Base-by-base conservation (phyloP, 2,329 filamentous ascomycete genomes). In the Gaeumannomyces tritici region DNA sequence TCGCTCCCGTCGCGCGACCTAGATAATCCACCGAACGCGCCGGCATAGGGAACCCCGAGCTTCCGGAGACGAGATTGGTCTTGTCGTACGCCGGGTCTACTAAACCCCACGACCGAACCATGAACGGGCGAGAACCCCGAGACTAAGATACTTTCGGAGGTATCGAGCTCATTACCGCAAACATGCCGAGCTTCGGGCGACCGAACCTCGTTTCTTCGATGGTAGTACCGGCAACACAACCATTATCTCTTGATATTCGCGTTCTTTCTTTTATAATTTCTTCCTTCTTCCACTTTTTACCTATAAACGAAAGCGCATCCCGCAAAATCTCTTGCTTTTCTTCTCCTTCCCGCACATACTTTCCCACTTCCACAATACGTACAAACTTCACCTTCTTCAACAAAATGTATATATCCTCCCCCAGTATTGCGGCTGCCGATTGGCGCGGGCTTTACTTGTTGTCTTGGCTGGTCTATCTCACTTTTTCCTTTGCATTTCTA, bases 1-100 rank as follows among this genome's bases (percentile, higher is more conserved):
- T 61, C 78, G 80, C 62, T 76, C 76, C 62, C 74, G 77, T 61
- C 73, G 69, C 51, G 29, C 51, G 21, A 55, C 60, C 24, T 59
- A 29, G 42, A 51, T 6, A n/a, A 13, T 35, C 12, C 4, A 13
- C 35, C 3, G 15, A 4, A 42, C 1, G 1, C 15, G 3, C 35
- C 35, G 11, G 35, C 15, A 18, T 42, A 13, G 15, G 18, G 13
- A 56, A 63, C 59, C 18, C 42, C 4, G 42, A n/a, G 1, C 21
- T 6, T 1, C 21, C 13, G n/a, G n/a, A 9, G 31, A 42, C 35
- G 35, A 42, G 35, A 18, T 18, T 4, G 35, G 1, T 15, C 15
- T 18, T 42, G 15, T 31, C 8, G 8, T 11, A 7, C 35, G 7
- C 35, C 15, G n/a, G n/a, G n/a, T n/a, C n/a, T n/a, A 18, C 35